Evolutionary conservation across 129 eudicot species (phyloP), one percentile per base, ranked within the genome.

Genomic region (Centella asiatica): DNA sequence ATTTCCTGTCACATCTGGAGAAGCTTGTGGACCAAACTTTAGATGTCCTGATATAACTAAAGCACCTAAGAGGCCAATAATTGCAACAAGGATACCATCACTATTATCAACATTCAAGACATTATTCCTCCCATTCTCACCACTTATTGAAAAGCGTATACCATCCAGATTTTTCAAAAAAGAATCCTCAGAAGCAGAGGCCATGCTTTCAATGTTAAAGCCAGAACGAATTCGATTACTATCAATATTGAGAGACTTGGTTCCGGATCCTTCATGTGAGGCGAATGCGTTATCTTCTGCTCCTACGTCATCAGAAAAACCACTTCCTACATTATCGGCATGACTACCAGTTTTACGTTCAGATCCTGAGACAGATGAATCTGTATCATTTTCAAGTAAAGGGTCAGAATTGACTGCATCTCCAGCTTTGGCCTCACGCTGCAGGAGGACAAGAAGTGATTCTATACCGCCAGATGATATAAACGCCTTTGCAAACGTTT

Each of bases 391-490:
- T 65, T 73, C 72, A 20, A 69, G 23, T 25, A 60, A 65, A 54
- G 75, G 48, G 55, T 69, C 82, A 36, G 79, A 64, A 5, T 31
- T 36, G 37, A 74, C 86, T 46, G 15, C 22, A 63, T 92, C 99
- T 71, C 96, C 99, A 34, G 85, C 78, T 70, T 93, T 87, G 71
- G 95, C 85, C 80, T 87, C 96, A 36, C 95, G 88, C 59, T 93
- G 99, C 74, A 93, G 71, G 33, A 93, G 78, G 74, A 87, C 99
- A 76, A 93, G 92, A 72, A 93, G 92, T 47, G 99, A 80, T 78
- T 93, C 99, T 74, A 93, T 73, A 54, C 99, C 99, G 42, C 99
- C 99, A 74, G 92, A 82, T 46, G 96, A 82, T 69, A 85, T 69
- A 68, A 93, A 93, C 51, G 99, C 96, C 71, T 93, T 90, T 2